Base-by-base conservation (phyloP, 805 yeast genomes). In the Hanseniaspora nectarophila region DNA sequence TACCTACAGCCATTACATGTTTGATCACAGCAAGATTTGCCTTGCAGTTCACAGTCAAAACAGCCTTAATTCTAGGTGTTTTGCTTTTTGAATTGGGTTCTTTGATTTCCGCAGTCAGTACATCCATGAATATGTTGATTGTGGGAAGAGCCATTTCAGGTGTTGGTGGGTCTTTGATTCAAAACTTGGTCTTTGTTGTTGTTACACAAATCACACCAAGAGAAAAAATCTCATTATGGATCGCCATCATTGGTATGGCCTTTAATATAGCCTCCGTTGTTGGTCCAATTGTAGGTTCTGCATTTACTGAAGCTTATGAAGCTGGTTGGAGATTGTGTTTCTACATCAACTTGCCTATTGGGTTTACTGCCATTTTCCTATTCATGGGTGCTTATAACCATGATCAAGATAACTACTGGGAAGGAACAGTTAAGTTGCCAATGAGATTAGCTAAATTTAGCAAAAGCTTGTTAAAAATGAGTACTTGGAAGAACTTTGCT, bases 281-380 rank as follows among this genome's bases (percentile, higher is more conserved):
- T 21, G 87, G 87, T 1, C 87, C 88, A 0, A 66, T 80, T 37
- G 60, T 81, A 23, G 87, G 86, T 13, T 87, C 87, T 29, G 80
- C 78, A 0, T 74, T 82, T 53, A 72, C 84, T 1, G 65, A 76
- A 2, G 50, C 50, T 31, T 46, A 52, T 32, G 67, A 73, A 48
- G 77, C 72, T 4, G 66, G 76, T n/a, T 82, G 88, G 88, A 70
- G 88, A 59, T 81, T 88, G 86, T 78, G 85, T 59, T 83, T 81
- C 61, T 83, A 77, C 64, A 70, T 83, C 56, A 82, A 82, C 62
- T 62, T 83, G 34, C 85, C 87, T 2, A 63, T 81, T 33, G 84
- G 85, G 16, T 86, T 82, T 1, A 29, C 57, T 12, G 65, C 64
- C 5, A 43, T 58, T 21, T 38, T 54, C 3, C 18, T 59, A 24